A percentile compares a stretch with the other conserved stretches of the same genome.
Conservation (phyloP, 1,139 yeast species). For the Hansenula lynferdii region DNA sequence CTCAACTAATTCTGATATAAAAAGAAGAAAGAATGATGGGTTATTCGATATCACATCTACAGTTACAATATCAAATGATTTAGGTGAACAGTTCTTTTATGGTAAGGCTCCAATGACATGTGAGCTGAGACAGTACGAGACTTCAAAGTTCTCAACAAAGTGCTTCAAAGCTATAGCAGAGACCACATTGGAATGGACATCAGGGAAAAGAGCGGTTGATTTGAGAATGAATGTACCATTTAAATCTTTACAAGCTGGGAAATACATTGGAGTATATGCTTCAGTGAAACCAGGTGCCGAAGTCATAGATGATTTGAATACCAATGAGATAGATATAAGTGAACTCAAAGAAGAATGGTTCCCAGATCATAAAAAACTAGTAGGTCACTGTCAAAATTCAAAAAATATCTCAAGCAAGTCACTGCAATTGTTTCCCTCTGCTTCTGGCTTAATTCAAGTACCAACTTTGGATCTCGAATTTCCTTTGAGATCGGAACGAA, state of each 20-base stretch:
- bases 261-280: constrained; percentile 10
- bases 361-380: constrained; percentile 4
- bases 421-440: constrained; percentile 10
- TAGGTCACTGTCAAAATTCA: constrained; percentile 5
- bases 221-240: constrained; percentile 3
- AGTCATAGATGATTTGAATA: constrained; percentile 10
- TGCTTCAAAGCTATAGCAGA: constrained; percentile 1
- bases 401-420: neutral
- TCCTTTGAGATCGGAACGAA: constrained; percentile 15
- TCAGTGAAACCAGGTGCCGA: constrained; percentile 2
- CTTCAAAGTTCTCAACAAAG: neutral
- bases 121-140: neutral
- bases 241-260: constrained; percentile 5
- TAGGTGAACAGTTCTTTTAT: constrained; percentile 24
- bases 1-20: neutral
- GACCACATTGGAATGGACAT: constrained; percentile 11
- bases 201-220: constrained; percentile 18
- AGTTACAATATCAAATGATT: constrained; percentile 22
- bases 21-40: constrained; percentile 10
- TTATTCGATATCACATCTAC: constrained; percentile 15
- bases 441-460: constrained; percentile 13
- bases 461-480: constrained; percentile 7
- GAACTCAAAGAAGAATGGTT: constrained; percentile 10
- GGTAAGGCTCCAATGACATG: constrained; percentile 13
- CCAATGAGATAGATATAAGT: constrained; percentile 6